These are phyloP conservation scores for barrel medic (Medicago truncatula) DNA, from an alignment of 306 rosid species.

Conservation along the genomic window DNA sequence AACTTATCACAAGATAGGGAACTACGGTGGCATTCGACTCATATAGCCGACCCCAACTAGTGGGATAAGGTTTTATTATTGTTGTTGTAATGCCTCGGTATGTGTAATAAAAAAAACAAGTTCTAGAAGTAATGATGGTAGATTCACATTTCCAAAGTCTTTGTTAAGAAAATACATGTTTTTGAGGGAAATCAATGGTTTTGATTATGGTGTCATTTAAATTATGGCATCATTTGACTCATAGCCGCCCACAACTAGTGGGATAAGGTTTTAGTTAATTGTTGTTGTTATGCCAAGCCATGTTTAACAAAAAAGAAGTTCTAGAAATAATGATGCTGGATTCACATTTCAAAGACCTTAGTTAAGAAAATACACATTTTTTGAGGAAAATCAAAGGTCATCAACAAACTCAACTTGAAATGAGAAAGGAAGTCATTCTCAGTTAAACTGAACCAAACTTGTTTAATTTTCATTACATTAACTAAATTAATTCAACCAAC, in stretches of 20 bases:
- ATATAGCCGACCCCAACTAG: background rate
- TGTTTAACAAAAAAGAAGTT: background rate
- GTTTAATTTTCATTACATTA: slow-evolving; percentile 28
- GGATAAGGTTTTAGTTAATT: background rate
- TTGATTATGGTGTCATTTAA: too few species aligned
- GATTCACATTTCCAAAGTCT: slow-evolving; percentile 19
- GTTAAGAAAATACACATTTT: slow-evolving; percentile 28
- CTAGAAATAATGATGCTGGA: slow-evolving; percentile 16
- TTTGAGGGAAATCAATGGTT: slow-evolving; percentile 4
- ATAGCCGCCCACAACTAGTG: background rate
- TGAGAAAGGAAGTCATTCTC: slow-evolving; percentile 11
- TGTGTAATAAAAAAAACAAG: background rate
- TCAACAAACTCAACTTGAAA: slow-evolving; percentile 17
- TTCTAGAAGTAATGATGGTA: slow-evolving; percentile 13
- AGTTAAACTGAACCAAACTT: slow-evolving; percentile 11
- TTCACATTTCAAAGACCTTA: slow-evolving; percentile 20
- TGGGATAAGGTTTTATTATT: background rate
- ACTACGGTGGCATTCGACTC: background rate
- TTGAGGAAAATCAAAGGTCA: slow-evolving; percentile 8
- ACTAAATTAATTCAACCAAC: slow-evolving; percentile 32
- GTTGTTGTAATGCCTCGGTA: background rate
- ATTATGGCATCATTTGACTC: background rate
- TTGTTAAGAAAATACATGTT: slow-evolving; percentile 29
- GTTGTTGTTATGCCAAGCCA: background rate
- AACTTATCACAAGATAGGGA: background rate